A percentile compares a stretch with the other conserved stretches of the same genome.
Conservation (phyloP, 2,329 filamentous ascomycete genomes). For the Scedosporium apiospermum region DNA sequence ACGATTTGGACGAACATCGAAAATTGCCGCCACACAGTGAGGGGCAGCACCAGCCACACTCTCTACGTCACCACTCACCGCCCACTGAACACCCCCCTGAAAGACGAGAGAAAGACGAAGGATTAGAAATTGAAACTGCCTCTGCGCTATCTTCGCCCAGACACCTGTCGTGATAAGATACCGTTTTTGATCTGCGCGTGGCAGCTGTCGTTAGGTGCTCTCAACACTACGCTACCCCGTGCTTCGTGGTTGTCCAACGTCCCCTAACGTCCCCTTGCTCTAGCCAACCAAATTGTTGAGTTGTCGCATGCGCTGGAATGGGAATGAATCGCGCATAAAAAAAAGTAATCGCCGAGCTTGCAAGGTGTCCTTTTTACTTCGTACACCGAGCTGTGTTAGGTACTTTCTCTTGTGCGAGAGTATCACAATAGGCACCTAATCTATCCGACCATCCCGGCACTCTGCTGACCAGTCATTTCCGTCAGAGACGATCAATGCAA, state of each 20-base stretch:
- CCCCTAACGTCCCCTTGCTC: not conserved
- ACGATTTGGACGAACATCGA: not conserved
- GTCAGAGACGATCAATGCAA: too few species aligned
- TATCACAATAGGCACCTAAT: too few species aligned
- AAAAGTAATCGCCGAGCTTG: not conserved
- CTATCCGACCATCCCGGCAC: too few species aligned
- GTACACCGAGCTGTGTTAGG: not conserved
- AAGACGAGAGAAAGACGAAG: too few species aligned
- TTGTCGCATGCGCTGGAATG: not conserved
- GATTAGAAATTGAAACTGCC: too few species aligned
- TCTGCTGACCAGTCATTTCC: too few species aligned
- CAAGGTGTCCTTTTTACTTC: not conserved
- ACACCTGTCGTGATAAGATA: too few species aligned
- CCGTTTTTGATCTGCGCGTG: too few species aligned
- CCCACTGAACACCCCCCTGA: too few species aligned
- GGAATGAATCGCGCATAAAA: not conserved
- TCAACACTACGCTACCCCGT: not conserved
- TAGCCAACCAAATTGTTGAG: not conserved
- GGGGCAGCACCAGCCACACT: not conserved
- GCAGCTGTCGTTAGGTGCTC: too few species aligned
- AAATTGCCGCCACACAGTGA: not conserved
- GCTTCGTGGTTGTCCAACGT: not conserved
- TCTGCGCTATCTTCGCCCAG: too few species aligned
- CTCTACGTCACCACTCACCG: not conserved
- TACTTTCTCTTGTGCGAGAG: not conserved